phyloP scores from a whole-genome alignment of 371 early-diverging fungal genomes.

The Blakeslea trispora region DNA sequence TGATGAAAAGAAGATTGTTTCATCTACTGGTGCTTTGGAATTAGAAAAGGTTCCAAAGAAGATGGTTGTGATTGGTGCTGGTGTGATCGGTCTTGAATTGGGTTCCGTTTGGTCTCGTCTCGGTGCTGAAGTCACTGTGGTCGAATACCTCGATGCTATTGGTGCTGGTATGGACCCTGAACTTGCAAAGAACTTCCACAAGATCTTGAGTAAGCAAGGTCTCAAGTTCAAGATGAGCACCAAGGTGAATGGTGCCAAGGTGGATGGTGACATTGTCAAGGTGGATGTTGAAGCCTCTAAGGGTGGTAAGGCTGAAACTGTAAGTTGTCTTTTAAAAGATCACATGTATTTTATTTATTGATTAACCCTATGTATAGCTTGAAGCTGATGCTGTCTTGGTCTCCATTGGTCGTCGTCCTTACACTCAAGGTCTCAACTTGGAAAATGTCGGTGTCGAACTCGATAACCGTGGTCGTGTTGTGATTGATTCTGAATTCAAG shows the following conservation, averaged over 20 bases:
- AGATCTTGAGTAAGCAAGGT: conserved; percentile 91
- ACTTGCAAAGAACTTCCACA: conserved; percentile 91
- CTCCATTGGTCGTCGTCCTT: conserved; percentile 94
- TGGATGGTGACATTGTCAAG: conserved; percentile 81
- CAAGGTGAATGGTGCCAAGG: conserved; percentile 88
- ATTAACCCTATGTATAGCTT: conserved; percentile 51
- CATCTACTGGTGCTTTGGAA: conserved; percentile 95
- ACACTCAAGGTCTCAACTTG: conserved; percentile 90
- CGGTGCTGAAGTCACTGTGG: conserved; percentile 94
- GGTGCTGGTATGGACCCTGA: conserved; percentile 98
- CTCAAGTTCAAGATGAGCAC: conserved; percentile 97
- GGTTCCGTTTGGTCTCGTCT: conserved; percentile 97
- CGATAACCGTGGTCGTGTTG: conserved; percentile 88
- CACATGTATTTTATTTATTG: background rate
- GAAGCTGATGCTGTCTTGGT: conserved; percentile 93
- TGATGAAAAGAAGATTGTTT: conserved; percentile 94
- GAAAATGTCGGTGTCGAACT: conserved; percentile 87
- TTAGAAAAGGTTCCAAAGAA: conserved; percentile 93
- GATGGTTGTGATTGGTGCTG: conserved; percentile 98
- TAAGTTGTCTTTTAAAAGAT: conserved; percentile 38
- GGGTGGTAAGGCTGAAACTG: conserved; percentile 76
- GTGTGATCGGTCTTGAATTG: conserved; percentile 97
- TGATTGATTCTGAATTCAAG: conserved; percentile 85
- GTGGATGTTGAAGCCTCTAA: conserved; percentile 91
- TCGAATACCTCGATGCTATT: conserved; percentile 91